These are phyloP conservation scores for Hansenula lynferdii DNA, from an alignment of 1,139 yeast species.

Conservation along the genomic window DNA sequence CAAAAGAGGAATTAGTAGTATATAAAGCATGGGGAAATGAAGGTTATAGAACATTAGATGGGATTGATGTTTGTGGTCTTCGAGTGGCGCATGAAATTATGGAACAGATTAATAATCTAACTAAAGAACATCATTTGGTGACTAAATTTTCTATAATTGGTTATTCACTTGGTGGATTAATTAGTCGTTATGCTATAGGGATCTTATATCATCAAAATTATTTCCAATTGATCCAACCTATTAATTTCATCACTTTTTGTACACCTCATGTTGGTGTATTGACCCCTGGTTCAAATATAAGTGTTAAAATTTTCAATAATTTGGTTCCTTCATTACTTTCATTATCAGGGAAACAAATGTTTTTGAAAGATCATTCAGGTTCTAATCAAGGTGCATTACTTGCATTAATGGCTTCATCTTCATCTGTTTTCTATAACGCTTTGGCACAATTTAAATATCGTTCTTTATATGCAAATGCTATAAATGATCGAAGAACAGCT, in stretches of 20 bases:
- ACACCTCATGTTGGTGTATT: constrained; percentile 80
- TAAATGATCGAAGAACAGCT: constrained; percentile 74
- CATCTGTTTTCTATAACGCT: constrained; percentile 55
- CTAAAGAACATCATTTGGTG: constrained; percentile 27
- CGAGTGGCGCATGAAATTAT: constrained; percentile 68
- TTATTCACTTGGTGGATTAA: constrained; percentile 80
- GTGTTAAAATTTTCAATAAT: constrained; percentile 47
- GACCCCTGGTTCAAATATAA: constrained; percentile 50
- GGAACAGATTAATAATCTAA: constrained; percentile 36
- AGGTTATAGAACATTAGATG: constrained; percentile 73
- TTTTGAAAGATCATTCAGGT: constrained; percentile 43
- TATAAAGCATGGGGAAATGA: constrained; percentile 61
- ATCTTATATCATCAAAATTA: constrained; percentile 48
- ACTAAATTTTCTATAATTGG: constrained; percentile 67
- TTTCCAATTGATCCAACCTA: constrained; percentile 43
- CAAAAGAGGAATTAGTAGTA: constrained; percentile 35
- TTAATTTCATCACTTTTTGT: constrained; percentile 71
- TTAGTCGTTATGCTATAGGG: constrained; percentile 75
- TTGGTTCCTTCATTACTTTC: constrained; percentile 62
- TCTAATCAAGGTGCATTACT: constrained; percentile 43
- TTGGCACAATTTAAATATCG: constrained; percentile 46
- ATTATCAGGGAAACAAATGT: constrained; percentile 68
- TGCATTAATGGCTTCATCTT: constrained; percentile 58
- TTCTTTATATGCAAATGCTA: constrained; percentile 65
- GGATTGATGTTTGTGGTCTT: constrained; percentile 79